These are phyloP conservation scores for Colletotrichum sp. DNA, from an alignment of 2,329 filamentous ascomycete genomes.

Conservation along the genomic window DNA sequence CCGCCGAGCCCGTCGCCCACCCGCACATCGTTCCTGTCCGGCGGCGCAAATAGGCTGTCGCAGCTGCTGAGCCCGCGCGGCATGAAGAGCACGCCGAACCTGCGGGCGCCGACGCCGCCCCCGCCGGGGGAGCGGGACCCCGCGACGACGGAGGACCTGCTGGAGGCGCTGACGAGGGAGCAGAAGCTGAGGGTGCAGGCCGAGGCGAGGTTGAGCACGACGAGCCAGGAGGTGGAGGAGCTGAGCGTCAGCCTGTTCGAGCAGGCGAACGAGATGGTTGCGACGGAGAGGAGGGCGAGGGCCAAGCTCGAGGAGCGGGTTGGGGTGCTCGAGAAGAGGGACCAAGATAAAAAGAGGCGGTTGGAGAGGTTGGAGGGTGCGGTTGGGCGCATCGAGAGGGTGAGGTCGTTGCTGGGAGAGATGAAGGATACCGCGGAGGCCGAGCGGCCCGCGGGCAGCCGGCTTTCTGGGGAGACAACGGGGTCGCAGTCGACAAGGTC, in stretches of 20 bases:
- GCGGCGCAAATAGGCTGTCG: constrained; percentile 48
- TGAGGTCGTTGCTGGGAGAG: constrained; percentile 63
- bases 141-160: constrained; percentile 54
- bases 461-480: not conserved
- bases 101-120: constrained; percentile 28
- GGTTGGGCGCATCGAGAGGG: constrained; percentile 73
- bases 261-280: constrained; percentile 89
- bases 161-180: constrained; percentile 69
- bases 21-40: constrained; percentile 51
- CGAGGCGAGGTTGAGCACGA: constrained; percentile 70
- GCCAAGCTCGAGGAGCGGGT: constrained; percentile 76
- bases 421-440: not conserved
- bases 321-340: constrained; percentile 70
- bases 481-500: not conserved
- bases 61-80: constrained; percentile 42
- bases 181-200: constrained; percentile 70
- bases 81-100: constrained; percentile 51
- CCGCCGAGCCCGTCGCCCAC: constrained; percentile 35
- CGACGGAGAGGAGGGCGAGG: constrained; percentile 72
- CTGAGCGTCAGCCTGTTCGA: constrained; percentile 77
- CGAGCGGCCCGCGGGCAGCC: not conserved
- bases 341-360: constrained; percentile 71
- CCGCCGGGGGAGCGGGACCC: constrained; percentile 26
- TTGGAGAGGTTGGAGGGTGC: constrained; percentile 76
- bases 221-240: constrained; percentile 79